Evolutionary conservation across 306 rosid species (phyloP).

Genomic region (Mucuna pruriens): DNA sequence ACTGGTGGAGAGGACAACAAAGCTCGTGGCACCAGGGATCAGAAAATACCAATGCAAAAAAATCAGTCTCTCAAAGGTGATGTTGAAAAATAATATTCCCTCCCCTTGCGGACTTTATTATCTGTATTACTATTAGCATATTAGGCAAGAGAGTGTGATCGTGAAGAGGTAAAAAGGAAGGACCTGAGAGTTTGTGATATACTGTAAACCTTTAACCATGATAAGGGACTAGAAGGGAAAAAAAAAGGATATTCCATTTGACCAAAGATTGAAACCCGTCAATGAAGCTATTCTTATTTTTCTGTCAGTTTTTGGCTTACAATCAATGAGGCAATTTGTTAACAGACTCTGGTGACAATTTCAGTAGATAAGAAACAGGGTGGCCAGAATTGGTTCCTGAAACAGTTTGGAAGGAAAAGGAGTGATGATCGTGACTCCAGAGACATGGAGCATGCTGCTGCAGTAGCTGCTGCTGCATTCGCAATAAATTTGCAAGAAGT

Average conservation of each 20-base stretch:
- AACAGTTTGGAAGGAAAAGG: constrained; percentile 50
- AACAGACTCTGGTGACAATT: constrained; percentile 26
- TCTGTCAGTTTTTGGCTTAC: not conserved
- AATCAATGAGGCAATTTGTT: not conserved
- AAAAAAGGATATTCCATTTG: not conserved
- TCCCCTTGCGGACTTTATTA: not conserved
- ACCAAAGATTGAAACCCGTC: not conserved
- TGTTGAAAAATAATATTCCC: not conserved
- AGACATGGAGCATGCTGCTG: constrained; percentile 57
- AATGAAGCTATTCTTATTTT: not conserved
- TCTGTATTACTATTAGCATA: not conserved
- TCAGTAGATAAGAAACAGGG: constrained; percentile 59
- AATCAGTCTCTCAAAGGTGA: constrained; percentile 69
- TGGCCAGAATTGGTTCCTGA: constrained; percentile 62
- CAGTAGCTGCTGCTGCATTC: constrained; percentile 79
- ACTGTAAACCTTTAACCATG: not conserved
- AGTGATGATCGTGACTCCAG: constrained; percentile 53
- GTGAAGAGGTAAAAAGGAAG: not conserved
- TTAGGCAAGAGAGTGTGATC: not conserved
- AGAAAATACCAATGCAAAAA: constrained; percentile 49
- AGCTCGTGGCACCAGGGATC: constrained; percentile 45
- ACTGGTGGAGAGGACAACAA: constrained; percentile 37
- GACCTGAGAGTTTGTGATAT: not conserved
- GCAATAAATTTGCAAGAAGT: constrained; percentile 56
- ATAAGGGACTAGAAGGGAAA: not conserved